Evolutionary conservation across 176 grass and related monocot species (phyloP).

Genomic region (Pharus latifolius): DNA sequence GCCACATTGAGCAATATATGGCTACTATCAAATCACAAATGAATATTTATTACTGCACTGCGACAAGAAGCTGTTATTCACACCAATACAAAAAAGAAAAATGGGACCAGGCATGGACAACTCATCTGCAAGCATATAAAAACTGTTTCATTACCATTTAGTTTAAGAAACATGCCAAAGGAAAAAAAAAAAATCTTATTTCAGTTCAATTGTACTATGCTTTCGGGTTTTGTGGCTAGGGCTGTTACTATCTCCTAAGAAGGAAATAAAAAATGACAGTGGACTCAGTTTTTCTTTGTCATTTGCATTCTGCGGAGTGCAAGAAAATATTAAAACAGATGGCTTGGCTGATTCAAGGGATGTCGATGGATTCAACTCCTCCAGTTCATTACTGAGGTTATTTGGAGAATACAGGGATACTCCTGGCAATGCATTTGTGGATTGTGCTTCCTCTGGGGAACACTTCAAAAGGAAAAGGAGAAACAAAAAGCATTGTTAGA

Average conservation of each 20-base stretch:
- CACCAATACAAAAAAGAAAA: conserved; percentile 10
- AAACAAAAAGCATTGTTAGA: not conserved
- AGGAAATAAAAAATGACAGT: conserved; percentile 37
- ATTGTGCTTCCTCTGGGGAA: conserved; percentile 3
- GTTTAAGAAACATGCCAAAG: not conserved
- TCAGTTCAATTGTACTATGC: conserved; percentile 42
- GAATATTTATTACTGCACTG: not conserved
- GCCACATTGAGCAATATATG: conserved; percentile 2
- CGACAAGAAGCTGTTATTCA: conserved; percentile 1
- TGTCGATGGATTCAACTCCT: conserved; percentile 22
- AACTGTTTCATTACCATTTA: not conserved
- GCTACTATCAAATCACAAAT: not conserved
- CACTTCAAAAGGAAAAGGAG: not conserved
- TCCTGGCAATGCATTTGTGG: conserved; percentile 6
- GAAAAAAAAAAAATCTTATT: not conserved
- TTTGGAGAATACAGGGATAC: not conserved
- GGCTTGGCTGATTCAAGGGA: conserved; percentile 27
- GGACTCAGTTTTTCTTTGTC: conserved; percentile 50
- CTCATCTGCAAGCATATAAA: conserved; percentile 47
- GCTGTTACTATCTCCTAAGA: conserved; percentile 23
- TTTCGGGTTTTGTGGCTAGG: conserved; percentile 27
- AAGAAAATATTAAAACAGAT: conserved; percentile 24
- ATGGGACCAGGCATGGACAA: conserved; percentile 26
- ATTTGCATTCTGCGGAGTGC: conserved; percentile 22
- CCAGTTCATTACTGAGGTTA: conserved; percentile 10